Evolutionary conservation across 306 rosid genomes (phyloP), one percentile per base, ranked within the genome.

Genomic region (cucumber (Cucumis sativus)): DNA sequence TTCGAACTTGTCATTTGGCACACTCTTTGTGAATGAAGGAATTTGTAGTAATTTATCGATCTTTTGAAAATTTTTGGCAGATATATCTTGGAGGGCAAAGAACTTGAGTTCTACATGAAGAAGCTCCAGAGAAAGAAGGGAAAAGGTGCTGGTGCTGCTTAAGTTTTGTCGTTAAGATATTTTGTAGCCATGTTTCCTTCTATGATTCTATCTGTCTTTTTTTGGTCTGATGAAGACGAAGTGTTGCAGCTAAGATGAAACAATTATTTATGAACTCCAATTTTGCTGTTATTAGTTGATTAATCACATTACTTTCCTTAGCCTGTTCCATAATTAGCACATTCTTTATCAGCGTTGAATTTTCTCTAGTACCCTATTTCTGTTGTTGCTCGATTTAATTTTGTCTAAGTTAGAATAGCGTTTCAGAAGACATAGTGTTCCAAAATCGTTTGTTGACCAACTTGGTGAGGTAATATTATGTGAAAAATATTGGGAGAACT

Each of bases 71-170:
- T 2, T 9, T 49, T 33, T 55, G 25, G 25, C 75, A 69, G 75
- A 21, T 69, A 69, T 21, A 69, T 69, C n/a, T 69, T 69, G 56
- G 75, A 69, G 20, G 75, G 75, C 56, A 69, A 69, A 69, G 75
- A 69, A 45, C 75, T 69, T 7, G 75, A 69, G 30, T 69, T 73
- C 47, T 73, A 73, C 43, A 73, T 28, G 77, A 55, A 73, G 77
- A 73, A 73, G 41, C 28, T 73, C 63, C 75, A 73, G 63, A 73
- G 28, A 11, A 73, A 73, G 77, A 73, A 73, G 63, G 77, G 77
- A 35, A 73, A 73, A 6, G 63, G 77, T 15, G 77, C 77, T 8
- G 77, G 60, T 73, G 63, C 77, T 73, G 74, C 74, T 40, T 68
- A 20, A 43, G 3, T 21, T 41, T 21, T 21, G 39, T 69, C 20